Evolutionary conservation across 2,329 filamentous ascomycete genomes (phyloP), one percentile per base, ranked within the genome.

Genomic region (Xylariaceae sp.): DNA sequence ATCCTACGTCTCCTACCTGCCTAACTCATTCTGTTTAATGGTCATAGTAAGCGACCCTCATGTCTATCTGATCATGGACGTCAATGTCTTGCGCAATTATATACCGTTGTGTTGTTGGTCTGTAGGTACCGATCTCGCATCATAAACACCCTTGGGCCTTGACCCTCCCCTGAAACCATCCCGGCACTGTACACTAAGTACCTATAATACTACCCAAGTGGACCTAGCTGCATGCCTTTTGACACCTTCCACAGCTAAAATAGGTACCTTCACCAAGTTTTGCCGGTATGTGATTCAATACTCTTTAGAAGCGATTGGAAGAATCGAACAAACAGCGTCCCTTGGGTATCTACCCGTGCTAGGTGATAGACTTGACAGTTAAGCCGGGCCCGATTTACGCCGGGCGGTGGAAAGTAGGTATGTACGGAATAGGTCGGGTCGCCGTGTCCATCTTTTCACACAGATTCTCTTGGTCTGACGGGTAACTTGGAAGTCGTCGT

Each of bases 1-100:
- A 68, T 66, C 67, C 62, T 48, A 42, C 37, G 11, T 42, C 37
- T 42, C 11, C 37, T 42, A 13, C 11, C 37, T 42, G 11, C 8
- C 8, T 42, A 42, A 42, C 9, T 42, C 37, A 42, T 42, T 9
- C 37, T 35, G 34, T 13, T 53, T 35, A 15, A 34, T 17, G 37
- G 37, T 9, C 8, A 8, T 9, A 13, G 37, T 42, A 13, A 42
- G 37, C 8, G 8, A 42, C 37, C 37, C 5, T 9, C 23, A 30
- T 30, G 23, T 30, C 23, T 30, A 13, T 42, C 37, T 42, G 37
- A 10, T 42, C 11, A 42, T 42, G 11, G 37, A 42, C 8, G 37
- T 42, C 11, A 9, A 9, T 42, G 37, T 13, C 37, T 42, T 42
- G 37, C 37, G 37, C 37, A 42, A 42, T 13, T 42, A 9, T 42